Evolutionary conservation across 129 eudicot genomes (phyloP).

Genomic region (Solidago caesia): DNA sequence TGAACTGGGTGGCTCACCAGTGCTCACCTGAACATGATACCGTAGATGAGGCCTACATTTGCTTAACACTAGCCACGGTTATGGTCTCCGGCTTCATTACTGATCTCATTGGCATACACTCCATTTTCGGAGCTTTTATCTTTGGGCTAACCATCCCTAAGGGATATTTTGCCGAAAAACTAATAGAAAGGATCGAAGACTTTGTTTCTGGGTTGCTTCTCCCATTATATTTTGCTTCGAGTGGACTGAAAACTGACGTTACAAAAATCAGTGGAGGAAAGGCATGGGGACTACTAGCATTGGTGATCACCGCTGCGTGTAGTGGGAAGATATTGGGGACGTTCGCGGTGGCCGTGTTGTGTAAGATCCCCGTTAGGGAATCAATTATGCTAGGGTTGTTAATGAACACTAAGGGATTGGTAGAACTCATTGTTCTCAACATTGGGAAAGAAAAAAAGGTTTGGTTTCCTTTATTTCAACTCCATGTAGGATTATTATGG

Average conservation of each 20-base stretch:
- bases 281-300: slow-evolving; percentile 75
- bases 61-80: slow-evolving; percentile 71
- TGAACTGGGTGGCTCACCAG: slow-evolving; percentile 61
- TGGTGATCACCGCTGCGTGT: slow-evolving; percentile 76
- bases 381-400: slow-evolving; percentile 63
- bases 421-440: slow-evolving; percentile 86
- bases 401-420: slow-evolving; percentile 94
- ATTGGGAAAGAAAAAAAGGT: slow-evolving; percentile 95
- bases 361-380: slow-evolving; percentile 63
- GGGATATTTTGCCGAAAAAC: slow-evolving; percentile 55
- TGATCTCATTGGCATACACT: slow-evolving; percentile 77
- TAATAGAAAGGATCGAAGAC: slow-evolving; percentile 77
- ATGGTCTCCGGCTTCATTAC: slow-evolving; percentile 76
- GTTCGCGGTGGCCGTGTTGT: slow-evolving; percentile 57
- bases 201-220: slow-evolving; percentile 76
- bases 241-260: slow-evolving; percentile 79
- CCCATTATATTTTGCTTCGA: slow-evolving; percentile 85
- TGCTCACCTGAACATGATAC: slow-evolving; percentile 57
- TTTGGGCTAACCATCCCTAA: slow-evolving; percentile 84
- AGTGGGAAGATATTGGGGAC: slow-evolving; percentile 80
- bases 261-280: slow-evolving; percentile 49
- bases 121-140: slow-evolving; percentile 84
- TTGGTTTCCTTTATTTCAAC: slow-evolving; percentile 17
- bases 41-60: slow-evolving; percentile 63
- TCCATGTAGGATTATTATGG: neutral